A percentile compares a stretch with the other conserved stretches of the same genome.
phyloP scores from a whole-genome alignment of 768 basidiomycete genomes.

The Coprinellus micaceus region DNA sequence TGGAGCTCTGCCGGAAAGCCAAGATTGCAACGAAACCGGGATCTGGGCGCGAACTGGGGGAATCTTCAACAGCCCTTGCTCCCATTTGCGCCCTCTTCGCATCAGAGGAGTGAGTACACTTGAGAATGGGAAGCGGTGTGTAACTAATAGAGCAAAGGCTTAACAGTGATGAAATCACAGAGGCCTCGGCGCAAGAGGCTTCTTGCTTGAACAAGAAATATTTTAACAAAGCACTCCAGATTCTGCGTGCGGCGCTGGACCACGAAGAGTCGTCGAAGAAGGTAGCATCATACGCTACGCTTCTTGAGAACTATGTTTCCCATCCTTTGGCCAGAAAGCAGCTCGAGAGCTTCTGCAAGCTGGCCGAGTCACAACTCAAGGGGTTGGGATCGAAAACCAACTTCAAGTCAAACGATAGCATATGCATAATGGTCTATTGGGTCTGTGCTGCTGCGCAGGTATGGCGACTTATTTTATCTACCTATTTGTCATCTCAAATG shows the following conservation, averaged over 20 bases:
- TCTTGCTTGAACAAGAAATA: background rate
- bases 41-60: background rate
- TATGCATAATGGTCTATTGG: conserved; percentile 1
- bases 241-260: background rate
- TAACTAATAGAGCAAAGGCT: too few relatives aligned
- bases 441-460: background rate
- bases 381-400: background rate
- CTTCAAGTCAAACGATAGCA: background rate
- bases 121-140: too few relatives aligned
- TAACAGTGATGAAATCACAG: background rate
- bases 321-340: background rate
- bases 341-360: background rate
- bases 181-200: background rate
- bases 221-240: conserved; percentile 1
- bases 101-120: background rate
- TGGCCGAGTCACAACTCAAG: background rate
- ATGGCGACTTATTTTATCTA: background rate
- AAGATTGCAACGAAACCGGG: background rate
- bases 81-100: background rate
- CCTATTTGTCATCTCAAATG: background rate
- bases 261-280: background rate
- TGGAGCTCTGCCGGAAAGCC: background rate
- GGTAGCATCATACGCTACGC: background rate
- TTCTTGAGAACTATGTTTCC: background rate
- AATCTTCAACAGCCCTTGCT: background rate